Evolutionary conservation across 371 early-diverging fungal genomes (phyloP).

Genomic region (Dinochytrium kinnereticum): DNA sequence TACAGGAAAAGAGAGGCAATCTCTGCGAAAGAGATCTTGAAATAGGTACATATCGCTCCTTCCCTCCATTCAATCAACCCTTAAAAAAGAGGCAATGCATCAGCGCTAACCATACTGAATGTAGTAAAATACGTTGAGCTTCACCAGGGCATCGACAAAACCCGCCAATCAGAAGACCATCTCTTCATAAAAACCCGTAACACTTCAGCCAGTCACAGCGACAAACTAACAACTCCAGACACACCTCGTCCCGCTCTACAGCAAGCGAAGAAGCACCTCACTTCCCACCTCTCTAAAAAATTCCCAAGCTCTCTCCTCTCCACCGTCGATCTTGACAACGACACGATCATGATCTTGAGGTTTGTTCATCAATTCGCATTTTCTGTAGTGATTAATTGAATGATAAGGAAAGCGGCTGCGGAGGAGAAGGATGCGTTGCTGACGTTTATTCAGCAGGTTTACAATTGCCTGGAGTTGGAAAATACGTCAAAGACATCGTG

Average conservation of each 20-base stretch:
- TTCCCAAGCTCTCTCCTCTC: neutral
- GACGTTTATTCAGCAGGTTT: neutral
- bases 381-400: too few species aligned
- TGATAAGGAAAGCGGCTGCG: neutral
- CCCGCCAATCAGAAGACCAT: neutral
- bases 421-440: neutral
- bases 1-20: too few species aligned
- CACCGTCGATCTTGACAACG: neutral
- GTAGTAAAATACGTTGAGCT: neutral
- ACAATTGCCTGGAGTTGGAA: neutral
- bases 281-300: neutral
- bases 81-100: too few species aligned
- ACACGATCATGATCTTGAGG: too few species aligned
- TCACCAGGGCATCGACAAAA: neutral
- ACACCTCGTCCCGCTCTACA: neutral
- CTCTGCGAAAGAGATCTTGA: too few species aligned
- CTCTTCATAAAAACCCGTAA: neutral
- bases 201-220: neutral
- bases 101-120: too few species aligned
- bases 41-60: neutral
- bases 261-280: neutral
- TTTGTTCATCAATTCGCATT: too few species aligned
- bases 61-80: too few species aligned
- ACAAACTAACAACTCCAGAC: neutral
- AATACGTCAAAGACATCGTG: neutral